Percentiles rank a stretch among this genome's conserved stretches.
phyloP scores from a whole-genome alignment of 306 rosid genomes.

The Arachis hypogaea region DNA sequence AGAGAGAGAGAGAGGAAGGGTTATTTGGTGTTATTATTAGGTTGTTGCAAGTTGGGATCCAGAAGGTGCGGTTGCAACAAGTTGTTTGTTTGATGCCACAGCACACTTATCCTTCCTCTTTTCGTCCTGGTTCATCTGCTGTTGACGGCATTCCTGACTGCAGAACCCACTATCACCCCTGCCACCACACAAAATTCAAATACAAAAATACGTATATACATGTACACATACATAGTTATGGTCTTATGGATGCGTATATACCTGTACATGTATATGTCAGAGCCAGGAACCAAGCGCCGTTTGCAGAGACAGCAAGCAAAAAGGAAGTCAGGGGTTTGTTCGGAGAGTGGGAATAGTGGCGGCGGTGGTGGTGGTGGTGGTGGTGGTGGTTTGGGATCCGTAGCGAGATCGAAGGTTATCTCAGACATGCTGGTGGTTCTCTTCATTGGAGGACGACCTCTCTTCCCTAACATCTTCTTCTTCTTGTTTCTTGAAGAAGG shows the following conservation, averaged over 20 bases:
- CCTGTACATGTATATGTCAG: constrained; percentile 98
- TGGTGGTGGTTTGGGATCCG: constrained; percentile 42
- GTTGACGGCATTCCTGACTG: constrained; percentile 86
- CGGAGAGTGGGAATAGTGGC: neutral
- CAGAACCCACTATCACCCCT: constrained; percentile 92
- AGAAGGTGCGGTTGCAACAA: constrained; percentile 32
- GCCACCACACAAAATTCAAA: constrained; percentile 1
- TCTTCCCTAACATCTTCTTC: constrained; percentile 65
- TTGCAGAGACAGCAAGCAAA: constrained; percentile 79
- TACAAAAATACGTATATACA: too few relatives aligned
- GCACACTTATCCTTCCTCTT: constrained; percentile 61
- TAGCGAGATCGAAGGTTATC: constrained; percentile 67
- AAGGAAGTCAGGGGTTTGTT: constrained; percentile 58
- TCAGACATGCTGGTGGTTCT: constrained; percentile 84
- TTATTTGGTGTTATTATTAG: neutral
- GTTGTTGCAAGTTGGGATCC: constrained; percentile 45
- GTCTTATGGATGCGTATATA: neutral
- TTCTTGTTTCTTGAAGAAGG: neutral
- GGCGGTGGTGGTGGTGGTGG: neutral
- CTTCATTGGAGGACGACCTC: constrained; percentile 78
- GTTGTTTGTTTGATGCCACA: constrained; percentile 56
- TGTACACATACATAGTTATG: too few relatives aligned
- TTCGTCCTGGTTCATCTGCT: constrained; percentile 86
- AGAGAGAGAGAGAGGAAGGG: too few relatives aligned
- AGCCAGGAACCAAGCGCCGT: constrained; percentile 66